Percentiles rank a stretch among this genome's conserved stretches.
Evolutionary conservation across 805 yeast genomes (phyloP).

Genomic region (Schwanniomyces vanrijiae): DNA sequence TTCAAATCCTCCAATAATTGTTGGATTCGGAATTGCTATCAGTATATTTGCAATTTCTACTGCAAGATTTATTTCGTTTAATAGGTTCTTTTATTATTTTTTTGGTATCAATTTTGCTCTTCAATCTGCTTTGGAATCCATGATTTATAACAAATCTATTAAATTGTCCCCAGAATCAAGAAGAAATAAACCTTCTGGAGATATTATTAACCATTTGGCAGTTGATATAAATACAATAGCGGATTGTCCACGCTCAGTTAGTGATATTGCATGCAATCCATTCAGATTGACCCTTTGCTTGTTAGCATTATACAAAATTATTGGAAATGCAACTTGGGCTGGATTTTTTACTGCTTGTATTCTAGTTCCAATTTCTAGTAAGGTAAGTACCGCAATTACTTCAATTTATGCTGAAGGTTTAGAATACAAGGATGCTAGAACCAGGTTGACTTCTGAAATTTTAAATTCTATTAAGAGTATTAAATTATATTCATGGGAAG

Average conservation of each 20-base stretch:
- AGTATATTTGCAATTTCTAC: conserved; percentile 26
- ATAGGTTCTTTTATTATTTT: conserved; percentile 15
- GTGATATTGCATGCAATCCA: conserved; percentile 22
- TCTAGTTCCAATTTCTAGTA: conserved; percentile 31
- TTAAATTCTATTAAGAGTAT: conserved; percentile 37
- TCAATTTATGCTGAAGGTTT: conserved; percentile 24
- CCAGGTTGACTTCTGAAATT: conserved; percentile 37
- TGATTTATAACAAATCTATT: conserved; percentile 29
- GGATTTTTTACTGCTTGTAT: conserved; percentile 32
- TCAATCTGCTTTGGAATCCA: conserved; percentile 21
- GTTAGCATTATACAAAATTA: conserved; percentile 30
- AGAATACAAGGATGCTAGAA: conserved; percentile 37
- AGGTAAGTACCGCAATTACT: conserved; percentile 24
- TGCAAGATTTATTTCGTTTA: conserved; percentile 20
- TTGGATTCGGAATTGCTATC: conserved; percentile 24
- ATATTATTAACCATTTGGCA: conserved; percentile 31
- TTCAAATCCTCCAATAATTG: conserved; percentile 15
- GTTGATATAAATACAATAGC: conserved; percentile 24
- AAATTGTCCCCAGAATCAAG: conserved; percentile 31
- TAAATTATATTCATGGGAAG: conserved; percentile 44
- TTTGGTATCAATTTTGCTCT: conserved; percentile 14
- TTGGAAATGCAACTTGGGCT: conserved; percentile 37
- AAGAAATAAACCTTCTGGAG: conserved; percentile 32
- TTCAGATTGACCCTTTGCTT: conserved; percentile 25
- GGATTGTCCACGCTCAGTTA: conserved; percentile 14